Evolutionary conservation across 345 rosid genomes (phyloP).

Genomic region (Citrus unshiu): DNA sequence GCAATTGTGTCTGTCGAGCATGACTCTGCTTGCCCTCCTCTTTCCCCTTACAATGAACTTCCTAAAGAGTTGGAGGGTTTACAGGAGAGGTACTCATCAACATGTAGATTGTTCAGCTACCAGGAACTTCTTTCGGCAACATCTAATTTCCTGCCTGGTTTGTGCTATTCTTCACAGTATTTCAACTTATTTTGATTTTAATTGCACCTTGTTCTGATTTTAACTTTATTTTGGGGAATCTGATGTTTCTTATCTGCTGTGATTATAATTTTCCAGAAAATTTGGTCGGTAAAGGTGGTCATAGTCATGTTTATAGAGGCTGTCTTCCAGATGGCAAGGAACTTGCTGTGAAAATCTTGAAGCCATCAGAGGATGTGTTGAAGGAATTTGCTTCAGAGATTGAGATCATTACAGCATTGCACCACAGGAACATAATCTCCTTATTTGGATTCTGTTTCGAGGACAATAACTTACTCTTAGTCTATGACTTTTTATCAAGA

Average conservation of each 20-base stretch:
- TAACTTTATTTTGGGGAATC: background rate
- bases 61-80: slow-evolving; percentile 66
- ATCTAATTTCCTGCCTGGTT: slow-evolving; percentile 66
- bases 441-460: slow-evolving; percentile 83
- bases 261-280: slow-evolving; percentile 55
- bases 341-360: slow-evolving; percentile 82
- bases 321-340: slow-evolving; percentile 82
- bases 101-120: slow-evolving; percentile 76
- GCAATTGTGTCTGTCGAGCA: slow-evolving; percentile 47
- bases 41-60: slow-evolving; percentile 39
- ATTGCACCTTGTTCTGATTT: slow-evolving; percentile 7
- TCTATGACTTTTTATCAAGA: slow-evolving; percentile 78
- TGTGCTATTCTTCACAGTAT: slow-evolving; percentile 14
- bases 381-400: slow-evolving; percentile 80
- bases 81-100: slow-evolving; percentile 65
- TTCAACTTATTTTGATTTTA: slow-evolving; percentile 12
- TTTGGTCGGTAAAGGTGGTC: slow-evolving; percentile 91
- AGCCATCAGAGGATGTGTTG: slow-evolving; percentile 62
- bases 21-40: slow-evolving; percentile 32
- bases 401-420: slow-evolving; percentile 65
- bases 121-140: slow-evolving; percentile 74
- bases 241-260: slow-evolving; percentile 1
- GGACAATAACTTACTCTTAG: slow-evolving; percentile 59
- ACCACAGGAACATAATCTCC: slow-evolving; percentile 81
- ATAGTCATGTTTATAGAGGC: slow-evolving; percentile 85